Evolutionary conservation across 2,329 filamentous ascomycete genomes (phyloP).

Genomic region (Cladobotryum mycophilum): DNA sequence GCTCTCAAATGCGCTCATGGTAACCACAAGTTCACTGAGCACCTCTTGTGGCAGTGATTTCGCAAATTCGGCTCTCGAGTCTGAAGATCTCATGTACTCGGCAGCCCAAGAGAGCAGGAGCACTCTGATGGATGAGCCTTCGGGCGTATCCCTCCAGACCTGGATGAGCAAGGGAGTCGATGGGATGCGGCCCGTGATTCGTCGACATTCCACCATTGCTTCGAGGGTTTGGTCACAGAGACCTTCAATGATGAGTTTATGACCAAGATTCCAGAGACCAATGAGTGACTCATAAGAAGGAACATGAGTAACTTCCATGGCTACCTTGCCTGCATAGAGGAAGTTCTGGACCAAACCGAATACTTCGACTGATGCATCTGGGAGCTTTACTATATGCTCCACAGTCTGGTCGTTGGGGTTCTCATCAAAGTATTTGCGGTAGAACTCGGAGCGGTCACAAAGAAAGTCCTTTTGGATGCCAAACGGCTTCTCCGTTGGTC

Average conservation of each 20-base stretch:
- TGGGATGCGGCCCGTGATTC: slow-evolving; percentile 48
- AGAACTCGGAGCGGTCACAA: slow-evolving; percentile 45
- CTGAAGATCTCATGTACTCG: slow-evolving; percentile 55
- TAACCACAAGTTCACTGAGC: slow-evolving; percentile 55
- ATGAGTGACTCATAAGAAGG: slow-evolving; percentile 51
- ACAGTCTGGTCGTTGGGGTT: slow-evolving; percentile 31
- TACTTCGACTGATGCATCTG: slow-evolving; percentile 41
- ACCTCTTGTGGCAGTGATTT: slow-evolving; percentile 57
- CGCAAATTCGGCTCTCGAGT: slow-evolving; percentile 51
- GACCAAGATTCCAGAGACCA: slow-evolving; percentile 50
- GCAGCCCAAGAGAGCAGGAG: slow-evolving; percentile 57
- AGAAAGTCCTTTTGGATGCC: slow-evolving; percentile 55
- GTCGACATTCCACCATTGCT: slow-evolving; percentile 51
- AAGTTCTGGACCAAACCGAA: slow-evolving; percentile 52
- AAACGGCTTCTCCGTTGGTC: slow-evolving; percentile 46
- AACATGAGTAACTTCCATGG: slow-evolving; percentile 33
- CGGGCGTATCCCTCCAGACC: slow-evolving; percentile 56
- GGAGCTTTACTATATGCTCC: slow-evolving; percentile 46
- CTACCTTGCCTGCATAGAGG: slow-evolving; percentile 45
- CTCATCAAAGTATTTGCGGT: slow-evolving; percentile 38
- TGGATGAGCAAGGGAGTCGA: slow-evolving; percentile 52
- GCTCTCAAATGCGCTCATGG: slow-evolving; percentile 51
- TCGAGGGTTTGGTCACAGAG: slow-evolving; percentile 51
- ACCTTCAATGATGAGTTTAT: slow-evolving; percentile 45
- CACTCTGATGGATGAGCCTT: slow-evolving; percentile 52